Conservation (phyloP, 345 rosid species). For the Murraya paniculata region DNA sequence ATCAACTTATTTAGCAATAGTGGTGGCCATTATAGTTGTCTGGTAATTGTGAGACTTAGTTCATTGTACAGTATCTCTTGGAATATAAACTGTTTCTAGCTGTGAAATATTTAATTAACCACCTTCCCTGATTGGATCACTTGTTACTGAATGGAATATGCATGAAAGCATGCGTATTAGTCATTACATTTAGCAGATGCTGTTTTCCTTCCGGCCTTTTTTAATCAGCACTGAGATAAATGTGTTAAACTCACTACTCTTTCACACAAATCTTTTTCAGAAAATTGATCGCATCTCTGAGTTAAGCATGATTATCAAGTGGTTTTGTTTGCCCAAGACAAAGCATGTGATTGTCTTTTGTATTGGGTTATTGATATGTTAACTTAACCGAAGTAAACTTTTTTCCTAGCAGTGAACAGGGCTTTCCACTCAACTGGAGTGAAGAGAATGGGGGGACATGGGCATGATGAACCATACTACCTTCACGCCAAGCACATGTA, state of each 20-base stretch:
- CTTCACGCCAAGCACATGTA: conserved; percentile 96
- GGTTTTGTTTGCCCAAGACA: neutral
- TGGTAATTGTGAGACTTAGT: neutral
- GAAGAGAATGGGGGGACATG: conserved; percentile 75
- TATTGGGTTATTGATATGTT: neutral
- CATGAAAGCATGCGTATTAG: neutral
- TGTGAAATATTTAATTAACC: neutral
- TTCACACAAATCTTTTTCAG: neutral
- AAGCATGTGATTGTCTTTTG: neutral
- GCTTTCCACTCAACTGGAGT: conserved; percentile 66
- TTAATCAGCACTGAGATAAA: neutral
- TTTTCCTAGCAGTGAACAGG: conserved; percentile 30
- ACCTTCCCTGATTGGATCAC: too few relatives aligned
- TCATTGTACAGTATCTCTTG: neutral
- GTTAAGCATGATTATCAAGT: too few relatives aligned
- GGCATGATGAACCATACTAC: conserved; percentile 71
- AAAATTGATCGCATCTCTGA: too few relatives aligned
- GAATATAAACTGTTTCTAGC: neutral
- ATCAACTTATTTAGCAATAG: neutral
- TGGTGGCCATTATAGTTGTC: neutral
- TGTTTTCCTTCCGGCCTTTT: neutral
- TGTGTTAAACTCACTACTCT: neutral
- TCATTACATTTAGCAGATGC: neutral
- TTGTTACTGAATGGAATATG: neutral
- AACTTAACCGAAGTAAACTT: neutral